phyloP scores from a whole-genome alignment of 164 flowering plant species.

The Berberis thunbergii region DNA sequence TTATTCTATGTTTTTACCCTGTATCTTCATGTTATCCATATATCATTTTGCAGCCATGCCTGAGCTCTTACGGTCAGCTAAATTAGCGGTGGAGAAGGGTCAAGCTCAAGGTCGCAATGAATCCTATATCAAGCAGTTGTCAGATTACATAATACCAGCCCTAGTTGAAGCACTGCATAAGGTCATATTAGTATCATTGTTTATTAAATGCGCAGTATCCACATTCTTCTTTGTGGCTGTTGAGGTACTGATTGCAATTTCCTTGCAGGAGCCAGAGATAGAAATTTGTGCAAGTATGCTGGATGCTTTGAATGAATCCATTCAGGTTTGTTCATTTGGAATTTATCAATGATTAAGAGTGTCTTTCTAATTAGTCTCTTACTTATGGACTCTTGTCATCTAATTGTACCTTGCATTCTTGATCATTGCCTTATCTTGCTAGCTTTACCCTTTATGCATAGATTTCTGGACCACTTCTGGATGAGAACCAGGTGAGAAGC shows the following conservation, averaged over 20 bases:
- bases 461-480: conserved; percentile 70
- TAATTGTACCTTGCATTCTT: neutral
- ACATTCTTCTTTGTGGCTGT: neutral
- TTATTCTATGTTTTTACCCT: neutral
- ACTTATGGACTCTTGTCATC: neutral
- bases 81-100: conserved; percentile 56
- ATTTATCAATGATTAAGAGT: neutral
- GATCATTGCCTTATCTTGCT: neutral
- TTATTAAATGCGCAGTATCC: neutral
- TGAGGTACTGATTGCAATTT: conserved; percentile 5
- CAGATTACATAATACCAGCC: conserved; percentile 53
- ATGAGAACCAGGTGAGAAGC: conserved; percentile 71
- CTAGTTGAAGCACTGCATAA: conserved; percentile 54
- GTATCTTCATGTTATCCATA: neutral
- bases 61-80: conserved; percentile 49
- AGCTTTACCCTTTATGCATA: conserved; percentile 16
- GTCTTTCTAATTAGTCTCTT: neutral
- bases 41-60: conserved; percentile 44
- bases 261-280: conserved; percentile 52
- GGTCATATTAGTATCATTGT: conserved; percentile 20
- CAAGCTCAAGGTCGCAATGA: conserved; percentile 55
- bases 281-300: conserved; percentile 60
- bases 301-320: conserved; percentile 52
- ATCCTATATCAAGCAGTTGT: conserved; percentile 47
- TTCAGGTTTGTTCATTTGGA: conserved; percentile 34